Conservation (phyloP, 805 yeast species). For the Candida sithepensis region DNA sequence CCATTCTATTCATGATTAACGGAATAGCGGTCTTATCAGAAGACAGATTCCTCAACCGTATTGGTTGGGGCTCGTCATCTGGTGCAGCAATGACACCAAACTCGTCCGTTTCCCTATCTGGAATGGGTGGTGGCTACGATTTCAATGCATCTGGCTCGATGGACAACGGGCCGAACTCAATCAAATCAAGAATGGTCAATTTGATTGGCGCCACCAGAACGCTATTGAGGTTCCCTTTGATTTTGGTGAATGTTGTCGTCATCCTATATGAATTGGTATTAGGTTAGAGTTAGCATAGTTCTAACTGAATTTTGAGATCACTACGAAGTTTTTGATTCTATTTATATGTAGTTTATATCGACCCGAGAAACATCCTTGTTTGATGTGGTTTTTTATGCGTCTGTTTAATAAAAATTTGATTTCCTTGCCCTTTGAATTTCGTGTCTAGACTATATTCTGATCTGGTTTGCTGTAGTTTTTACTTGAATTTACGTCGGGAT, state of each 20-base stretch:
- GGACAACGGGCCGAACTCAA: slow-evolving; percentile 4
- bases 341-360: not conserved
- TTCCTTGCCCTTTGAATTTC: not conserved
- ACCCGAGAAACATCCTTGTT: not conserved
- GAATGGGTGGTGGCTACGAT: slow-evolving; percentile 20
- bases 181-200: slow-evolving; percentile 49
- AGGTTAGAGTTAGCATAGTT: slow-evolving; percentile 34
- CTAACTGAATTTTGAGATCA: not conserved
- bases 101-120: slow-evolving; percentile 16
- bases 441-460: too few relatives aligned
- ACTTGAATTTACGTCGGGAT: too few relatives aligned
- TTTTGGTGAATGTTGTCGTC: slow-evolving; percentile 45
- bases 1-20: slow-evolving; percentile 48
- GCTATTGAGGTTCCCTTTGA: slow-evolving; percentile 53
- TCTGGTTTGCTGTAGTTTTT: too few relatives aligned
- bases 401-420: not conserved
- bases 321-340: too few relatives aligned
- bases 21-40: slow-evolving; percentile 59
- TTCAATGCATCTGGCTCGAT: slow-evolving; percentile 6
- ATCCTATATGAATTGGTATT: slow-evolving; percentile 50
- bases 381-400: not conserved
- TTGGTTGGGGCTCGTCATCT: slow-evolving; percentile 40
- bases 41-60: slow-evolving; percentile 50
- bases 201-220: slow-evolving; percentile 59
- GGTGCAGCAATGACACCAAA: slow-evolving; percentile 23